Evolutionary conservation across 345 rosid species (phyloP).

Genomic region (Pelargonium nanum): DNA sequence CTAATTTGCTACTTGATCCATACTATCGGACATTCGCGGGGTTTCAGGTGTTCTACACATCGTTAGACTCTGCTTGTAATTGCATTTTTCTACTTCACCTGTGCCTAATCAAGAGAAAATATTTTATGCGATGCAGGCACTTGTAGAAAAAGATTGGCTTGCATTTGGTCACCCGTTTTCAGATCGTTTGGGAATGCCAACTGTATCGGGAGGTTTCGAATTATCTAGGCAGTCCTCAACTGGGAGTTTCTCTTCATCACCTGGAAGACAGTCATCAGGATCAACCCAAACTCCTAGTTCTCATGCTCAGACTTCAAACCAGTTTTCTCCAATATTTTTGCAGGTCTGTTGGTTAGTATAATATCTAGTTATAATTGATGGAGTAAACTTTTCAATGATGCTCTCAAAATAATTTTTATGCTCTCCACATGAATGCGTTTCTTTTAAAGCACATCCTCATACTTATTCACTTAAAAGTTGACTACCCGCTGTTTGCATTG

Average conservation of each 20-base stretch:
- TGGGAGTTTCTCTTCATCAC: constrained; percentile 66
- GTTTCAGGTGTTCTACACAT: constrained; percentile 68
- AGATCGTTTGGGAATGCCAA: constrained; percentile 88
- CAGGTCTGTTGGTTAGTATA: constrained; percentile 38
- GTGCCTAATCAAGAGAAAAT: not conserved
- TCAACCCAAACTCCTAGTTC: constrained; percentile 62
- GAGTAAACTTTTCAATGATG: not conserved
- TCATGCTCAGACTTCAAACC: constrained; percentile 51
- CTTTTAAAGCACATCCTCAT: not conserved
- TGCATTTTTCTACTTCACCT: not conserved
- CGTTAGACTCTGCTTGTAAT: not conserved
- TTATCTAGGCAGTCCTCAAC: constrained; percentile 65
- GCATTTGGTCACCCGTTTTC: constrained; percentile 99
- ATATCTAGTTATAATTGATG: not conserved
- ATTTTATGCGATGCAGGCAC: constrained; percentile 41
- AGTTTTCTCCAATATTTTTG: constrained; percentile 88
- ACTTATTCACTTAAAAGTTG: not conserved
- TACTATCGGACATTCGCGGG: constrained; percentile 85
- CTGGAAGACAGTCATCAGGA: constrained; percentile 59
- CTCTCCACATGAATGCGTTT: not conserved
- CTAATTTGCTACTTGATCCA: constrained; percentile 89
- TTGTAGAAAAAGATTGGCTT: constrained; percentile 95
- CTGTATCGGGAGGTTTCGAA: constrained; percentile 54
- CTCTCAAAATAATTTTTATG: not conserved
- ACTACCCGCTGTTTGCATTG: not conserved